Percentiles rank a stretch among this genome's conserved stretches.
Evolutionary conservation across 129 eudicot genomes (phyloP).

Genomic region (Pseudognaphalium luteoalbum): DNA sequence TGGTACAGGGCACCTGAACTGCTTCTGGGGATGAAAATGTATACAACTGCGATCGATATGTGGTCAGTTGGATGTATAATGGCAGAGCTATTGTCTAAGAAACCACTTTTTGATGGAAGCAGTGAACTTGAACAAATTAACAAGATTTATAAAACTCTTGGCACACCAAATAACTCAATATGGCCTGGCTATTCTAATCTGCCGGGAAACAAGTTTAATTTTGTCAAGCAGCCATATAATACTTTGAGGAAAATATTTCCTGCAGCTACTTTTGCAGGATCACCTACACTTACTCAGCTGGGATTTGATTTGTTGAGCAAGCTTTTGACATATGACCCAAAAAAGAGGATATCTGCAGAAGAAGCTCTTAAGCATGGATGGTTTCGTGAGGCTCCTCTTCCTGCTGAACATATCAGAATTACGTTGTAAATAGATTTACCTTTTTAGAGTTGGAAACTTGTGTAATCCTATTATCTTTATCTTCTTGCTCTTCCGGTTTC

Average conservation of each 20-base stretch:
- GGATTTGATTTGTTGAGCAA: constrained; percentile 79
- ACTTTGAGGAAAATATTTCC: constrained; percentile 63
- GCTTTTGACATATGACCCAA: constrained; percentile 64
- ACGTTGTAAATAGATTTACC: constrained; percentile 7
- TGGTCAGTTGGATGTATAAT: constrained; percentile 86
- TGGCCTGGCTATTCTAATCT: constrained; percentile 74
- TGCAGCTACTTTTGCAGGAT: constrained; percentile 53
- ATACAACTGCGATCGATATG: constrained; percentile 82
- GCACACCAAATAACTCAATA: constrained; percentile 67
- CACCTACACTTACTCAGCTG: constrained; percentile 58
- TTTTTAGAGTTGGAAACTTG: not conserved
- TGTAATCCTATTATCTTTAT: not conserved
- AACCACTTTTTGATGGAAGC: constrained; percentile 58
- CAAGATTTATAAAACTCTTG: constrained; percentile 65
- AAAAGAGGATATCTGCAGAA: constrained; percentile 74
- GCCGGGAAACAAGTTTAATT: constrained; percentile 49
- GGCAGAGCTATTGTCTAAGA: constrained; percentile 66
- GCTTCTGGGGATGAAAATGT: constrained; percentile 63
- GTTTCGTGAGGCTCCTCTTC: constrained; percentile 72
- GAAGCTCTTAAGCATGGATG: constrained; percentile 70
- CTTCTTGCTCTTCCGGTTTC: no score
- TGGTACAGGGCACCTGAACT: constrained; percentile 92
- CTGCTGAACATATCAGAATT: constrained; percentile 37
- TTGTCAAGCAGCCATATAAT: constrained; percentile 54
- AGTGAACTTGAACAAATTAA: constrained; percentile 60